Percentiles rank a stretch among this genome's conserved stretches.
These are phyloP conservation scores for Aspergillus viridinutans DNA, from an alignment of 2,329 filamentous ascomycete genomes.

Conservation along the genomic window DNA sequence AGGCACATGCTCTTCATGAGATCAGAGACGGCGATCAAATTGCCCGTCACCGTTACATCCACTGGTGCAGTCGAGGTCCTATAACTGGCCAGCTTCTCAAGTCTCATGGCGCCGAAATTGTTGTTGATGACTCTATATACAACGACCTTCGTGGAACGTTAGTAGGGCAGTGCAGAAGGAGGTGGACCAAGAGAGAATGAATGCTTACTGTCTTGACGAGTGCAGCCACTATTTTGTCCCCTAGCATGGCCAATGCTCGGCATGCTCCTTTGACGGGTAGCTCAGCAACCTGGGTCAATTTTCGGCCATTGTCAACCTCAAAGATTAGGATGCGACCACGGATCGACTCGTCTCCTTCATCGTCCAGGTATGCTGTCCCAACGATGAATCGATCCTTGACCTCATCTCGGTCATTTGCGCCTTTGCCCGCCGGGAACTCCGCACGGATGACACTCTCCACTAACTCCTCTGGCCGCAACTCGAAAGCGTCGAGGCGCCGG, in stretches of 20 bases:
- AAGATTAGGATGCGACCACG: constrained; percentile 79
- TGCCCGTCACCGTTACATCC: constrained; percentile 69
- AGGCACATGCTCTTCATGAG: constrained; percentile 89
- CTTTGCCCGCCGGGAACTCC: constrained; percentile 60
- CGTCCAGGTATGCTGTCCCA: constrained; percentile 73
- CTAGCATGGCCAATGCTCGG: constrained; percentile 69
- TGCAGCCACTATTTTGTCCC: constrained; percentile 75
- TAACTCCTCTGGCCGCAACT: constrained; percentile 65
- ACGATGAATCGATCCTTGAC: constrained; percentile 75
- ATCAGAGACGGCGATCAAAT: constrained; percentile 78
- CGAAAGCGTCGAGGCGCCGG: constrained; percentile 67
- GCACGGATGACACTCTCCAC: constrained; percentile 80
- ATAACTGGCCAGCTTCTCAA: constrained; percentile 71
- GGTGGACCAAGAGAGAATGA: neutral
- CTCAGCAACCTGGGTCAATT: constrained; percentile 67
- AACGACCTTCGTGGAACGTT: constrained; percentile 47
- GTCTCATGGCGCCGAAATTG: constrained; percentile 39
- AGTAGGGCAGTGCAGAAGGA: constrained; percentile 8
- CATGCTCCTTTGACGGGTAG: constrained; percentile 73
- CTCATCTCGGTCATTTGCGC: constrained; percentile 49
- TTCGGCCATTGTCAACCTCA: constrained; percentile 67
- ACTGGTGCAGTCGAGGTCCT: constrained; percentile 80
- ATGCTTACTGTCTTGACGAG: constrained; percentile 75
- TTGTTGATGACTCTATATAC: constrained; percentile 49
- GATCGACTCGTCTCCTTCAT: constrained; percentile 54